Conservation (phyloP, 805 yeast genomes). For the Spathaspora gorwiae region DNA sequence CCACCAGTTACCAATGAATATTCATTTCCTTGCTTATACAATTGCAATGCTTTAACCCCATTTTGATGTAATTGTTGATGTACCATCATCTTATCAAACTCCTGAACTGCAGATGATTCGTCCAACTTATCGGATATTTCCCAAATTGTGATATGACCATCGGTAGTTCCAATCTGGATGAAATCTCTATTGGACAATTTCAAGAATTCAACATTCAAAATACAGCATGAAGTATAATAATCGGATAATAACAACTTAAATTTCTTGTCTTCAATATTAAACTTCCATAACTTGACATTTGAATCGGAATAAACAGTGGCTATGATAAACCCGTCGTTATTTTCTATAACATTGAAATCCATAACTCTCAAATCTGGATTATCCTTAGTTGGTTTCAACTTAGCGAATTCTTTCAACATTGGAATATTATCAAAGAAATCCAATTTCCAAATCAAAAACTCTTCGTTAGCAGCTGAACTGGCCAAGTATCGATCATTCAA, state of each 20-base stretch:
- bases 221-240: slow-evolving; percentile 69
- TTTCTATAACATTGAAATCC: slow-evolving; percentile 63
- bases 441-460: slow-evolving; percentile 75
- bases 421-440: slow-evolving; percentile 34
- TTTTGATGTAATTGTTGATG: slow-evolving; percentile 73
- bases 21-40: slow-evolving; percentile 10
- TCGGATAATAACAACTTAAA: slow-evolving; percentile 37
- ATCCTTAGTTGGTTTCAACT: slow-evolving; percentile 49
- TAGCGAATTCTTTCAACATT: slow-evolving; percentile 44
- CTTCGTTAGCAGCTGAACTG: slow-evolving; percentile 80
- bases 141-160: slow-evolving; percentile 72
- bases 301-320: slow-evolving; percentile 86
- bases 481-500: slow-evolving; percentile 45
- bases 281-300: slow-evolving; percentile 60
- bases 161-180: slow-evolving; percentile 68
- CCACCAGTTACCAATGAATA: slow-evolving; percentile 70
- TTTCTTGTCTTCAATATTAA: slow-evolving; percentile 26
- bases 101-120: not conserved
- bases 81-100: slow-evolving; percentile 24
- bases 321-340: slow-evolving; percentile 40
- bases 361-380: slow-evolving; percentile 85
- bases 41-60: slow-evolving; percentile 63
- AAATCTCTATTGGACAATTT: slow-evolving; percentile 17
- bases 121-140: slow-evolving; percentile 30
- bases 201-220: slow-evolving; percentile 57